Base-by-base conservation (phyloP, 2,329 filamentous ascomycete species). In the Claviceps sp. region DNA sequence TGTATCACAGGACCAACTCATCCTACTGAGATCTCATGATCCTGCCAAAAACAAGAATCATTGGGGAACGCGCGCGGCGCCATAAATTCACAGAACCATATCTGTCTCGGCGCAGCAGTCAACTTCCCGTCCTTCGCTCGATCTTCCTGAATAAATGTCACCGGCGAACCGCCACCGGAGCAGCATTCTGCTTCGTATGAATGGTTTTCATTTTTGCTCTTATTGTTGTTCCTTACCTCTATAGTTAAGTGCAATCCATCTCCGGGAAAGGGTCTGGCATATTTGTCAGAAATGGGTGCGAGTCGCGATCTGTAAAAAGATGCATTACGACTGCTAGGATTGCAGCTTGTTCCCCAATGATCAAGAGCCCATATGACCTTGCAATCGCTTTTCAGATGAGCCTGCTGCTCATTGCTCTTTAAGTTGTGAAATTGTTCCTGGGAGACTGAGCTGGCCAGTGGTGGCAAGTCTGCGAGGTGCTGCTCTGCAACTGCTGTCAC, bases 61-160 rank as follows among this genome's bases (percentile, higher is more conserved):
- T 64, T 0, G 55, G 68, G 29, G 47, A 66, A 59, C 20, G 64
- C 59, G n/a, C n/a, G n/a, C n/a, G n/a, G n/a, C n/a, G 11, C 66
- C 66, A n/a, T 60, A 47, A 13, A 67, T 66, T 23, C 64, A 55
- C 70, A 60, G 52, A 68, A 65, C 45, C 55, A 60, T 47, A 61
- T 65, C 50, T 70, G 67, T 39, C 61, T 59, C 36, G 6, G 55
- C 20, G 61, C 62, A 26, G 64, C 63, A 2, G 53, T 56, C 37
- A 34, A 23, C 7, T 43, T 36, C 6, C 63, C 62, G 51, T 65
- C 52, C 64, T 65, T 2, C 64, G 64, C 53, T 71, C 71, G 0
- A 55, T 62, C 49, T 64, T 63, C 2, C 70, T 47, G 53, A 71
- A 71, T 52, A 69, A 67, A 54, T 71, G 71, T 7, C 9, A 34